Percentiles rank a stretch among this genome's conserved stretches.
Evolutionary conservation across 352 stramenopile genomes (phyloP).

Genomic region (Pythium brassicae): DNA sequence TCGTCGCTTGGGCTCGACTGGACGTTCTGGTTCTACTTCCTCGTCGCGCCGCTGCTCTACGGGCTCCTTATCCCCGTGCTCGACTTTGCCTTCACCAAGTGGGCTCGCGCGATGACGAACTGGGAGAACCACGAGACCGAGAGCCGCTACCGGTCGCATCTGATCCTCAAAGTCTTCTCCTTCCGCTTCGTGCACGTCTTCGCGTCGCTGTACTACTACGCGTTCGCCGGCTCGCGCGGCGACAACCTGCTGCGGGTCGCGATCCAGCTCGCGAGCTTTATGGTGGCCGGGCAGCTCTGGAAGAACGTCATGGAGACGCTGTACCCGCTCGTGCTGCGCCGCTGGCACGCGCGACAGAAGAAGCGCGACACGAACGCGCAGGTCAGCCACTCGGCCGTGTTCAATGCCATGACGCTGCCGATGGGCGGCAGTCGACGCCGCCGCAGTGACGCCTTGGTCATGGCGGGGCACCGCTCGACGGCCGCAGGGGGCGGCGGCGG

Average conservation of each 20-base stretch:
- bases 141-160: conserved; percentile 77
- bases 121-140: conserved; percentile 92
- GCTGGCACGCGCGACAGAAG: conserved; percentile 38
- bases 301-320: conserved; percentile 91
- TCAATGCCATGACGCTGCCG: conserved; percentile 25
- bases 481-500: background rate
- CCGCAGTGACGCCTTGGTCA: conserved; percentile 12
- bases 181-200: conserved; percentile 98
- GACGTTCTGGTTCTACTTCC: conserved; percentile 83
- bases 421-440: background rate
- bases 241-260: conserved; percentile 86
- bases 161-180: conserved; percentile 98
- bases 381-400: conserved; percentile 59
- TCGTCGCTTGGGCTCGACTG: conserved; percentile 59
- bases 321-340: conserved; percentile 63
- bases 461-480: background rate
- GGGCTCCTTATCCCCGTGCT: conserved; percentile 80
- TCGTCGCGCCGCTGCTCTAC: conserved; percentile 84
- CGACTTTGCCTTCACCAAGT: conserved; percentile 75
- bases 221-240: conserved; percentile 51
- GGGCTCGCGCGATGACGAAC: conserved; percentile 90
- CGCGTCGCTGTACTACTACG: conserved; percentile 96
- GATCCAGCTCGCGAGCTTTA: conserved; percentile 92
- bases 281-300: conserved; percentile 92
- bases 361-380: conserved; percentile 55